Evolutionary conservation across 2,329 filamentous ascomycete genomes (phyloP), one percentile per base, ranked within the genome.

Genomic region (Epichloe typhina): DNA sequence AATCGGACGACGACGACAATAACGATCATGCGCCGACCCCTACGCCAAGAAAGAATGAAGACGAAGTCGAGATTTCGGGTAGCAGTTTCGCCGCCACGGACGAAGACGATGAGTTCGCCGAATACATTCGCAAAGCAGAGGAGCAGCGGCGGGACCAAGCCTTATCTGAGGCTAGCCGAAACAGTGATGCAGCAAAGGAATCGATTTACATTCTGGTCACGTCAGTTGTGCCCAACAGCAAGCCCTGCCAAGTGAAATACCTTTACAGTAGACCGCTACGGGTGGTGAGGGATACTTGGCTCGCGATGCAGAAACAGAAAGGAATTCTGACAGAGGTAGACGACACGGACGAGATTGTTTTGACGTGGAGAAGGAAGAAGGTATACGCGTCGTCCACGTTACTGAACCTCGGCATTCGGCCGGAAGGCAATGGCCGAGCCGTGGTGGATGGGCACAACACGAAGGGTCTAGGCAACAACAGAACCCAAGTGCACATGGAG

Each of bases 341-440:
- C 3, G 63, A 74, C 23, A 66, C 73, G 2, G 68, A 74, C 4
- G 69, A 72, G 1, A 70, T 94, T 17, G 84, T 93, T 58, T 74
- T 97, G 50, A 93, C 87, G 0, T 95, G 87, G 83, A 83, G 82
- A 55, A 76, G 79, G 26, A 79, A 79, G 52, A 79, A 80, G 53
- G 67, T 95, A 3, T 95, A 85, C 62, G 80, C 86, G 56, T 76
- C 78, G n/a, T 87, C 86, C 5, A 90, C 84, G 1, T 83, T 87
- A 52, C 73, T 74, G 49, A 82, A 77, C 46, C 69, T 95, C 6
- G 82, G 82, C 6, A 75, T 93, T 44, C 62, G 68, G 8, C 69
- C 72, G 0, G 64, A 68, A 11, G 61, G 55, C 5, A 59, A 60
- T 12, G 65, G 74, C 5, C 73, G 74, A 40, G 64, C 71, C 13